These are phyloP conservation scores for Chondrostereum purpureum DNA, from an alignment of 1,284 basidiomycete genomes.

Conservation along the genomic window DNA sequence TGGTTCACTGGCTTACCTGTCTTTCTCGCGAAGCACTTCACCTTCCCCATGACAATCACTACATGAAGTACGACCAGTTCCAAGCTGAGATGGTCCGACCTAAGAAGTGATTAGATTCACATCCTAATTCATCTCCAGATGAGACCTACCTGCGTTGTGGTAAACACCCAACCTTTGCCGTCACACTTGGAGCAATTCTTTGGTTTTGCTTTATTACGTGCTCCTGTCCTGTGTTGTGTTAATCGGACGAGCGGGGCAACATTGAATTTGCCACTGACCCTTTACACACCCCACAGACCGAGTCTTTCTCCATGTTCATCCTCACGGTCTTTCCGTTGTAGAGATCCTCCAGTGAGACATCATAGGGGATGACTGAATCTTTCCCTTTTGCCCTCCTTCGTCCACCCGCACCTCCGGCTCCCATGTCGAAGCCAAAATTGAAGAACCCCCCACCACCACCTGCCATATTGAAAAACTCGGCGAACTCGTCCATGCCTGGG, in stretches of 20 bases:
- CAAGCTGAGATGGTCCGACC: conserved; percentile 45
- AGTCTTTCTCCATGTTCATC: conserved; percentile 85
- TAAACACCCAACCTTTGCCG: conserved; percentile 72
- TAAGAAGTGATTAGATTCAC: too few relatives aligned
- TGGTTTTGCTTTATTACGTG: conserved; percentile 72
- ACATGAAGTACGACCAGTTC: conserved; percentile 55
- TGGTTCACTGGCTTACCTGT: too few relatives aligned
- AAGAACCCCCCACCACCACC: conserved; percentile 40
- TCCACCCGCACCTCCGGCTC: conserved; percentile 31
- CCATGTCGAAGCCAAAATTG: conserved; percentile 48
- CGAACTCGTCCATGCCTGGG: conserved; percentile 68
- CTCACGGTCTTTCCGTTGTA: conserved; percentile 89
- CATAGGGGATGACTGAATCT: conserved; percentile 75
- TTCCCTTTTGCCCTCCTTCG: conserved; percentile 47
- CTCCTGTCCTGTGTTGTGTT: conserved; percentile 86
- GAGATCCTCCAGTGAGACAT: conserved; percentile 87
- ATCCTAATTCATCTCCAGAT: neutral
- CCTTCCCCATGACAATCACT: conserved; percentile 78
- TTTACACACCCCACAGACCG: conserved; percentile 74
- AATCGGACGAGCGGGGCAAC: conserved; percentile 3
- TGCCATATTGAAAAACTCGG: conserved; percentile 59
- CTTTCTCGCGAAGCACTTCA: conserved; percentile 81
- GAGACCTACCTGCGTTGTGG: conserved; percentile 49
- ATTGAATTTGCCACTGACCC: conserved; percentile 47
- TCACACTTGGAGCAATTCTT: conserved; percentile 79